Percentiles rank a stretch among this genome's conserved stretches.
Evolutionary conservation across 78 protist genomes (phyloP).

Genomic region (Diacronema lutheri): DNA sequence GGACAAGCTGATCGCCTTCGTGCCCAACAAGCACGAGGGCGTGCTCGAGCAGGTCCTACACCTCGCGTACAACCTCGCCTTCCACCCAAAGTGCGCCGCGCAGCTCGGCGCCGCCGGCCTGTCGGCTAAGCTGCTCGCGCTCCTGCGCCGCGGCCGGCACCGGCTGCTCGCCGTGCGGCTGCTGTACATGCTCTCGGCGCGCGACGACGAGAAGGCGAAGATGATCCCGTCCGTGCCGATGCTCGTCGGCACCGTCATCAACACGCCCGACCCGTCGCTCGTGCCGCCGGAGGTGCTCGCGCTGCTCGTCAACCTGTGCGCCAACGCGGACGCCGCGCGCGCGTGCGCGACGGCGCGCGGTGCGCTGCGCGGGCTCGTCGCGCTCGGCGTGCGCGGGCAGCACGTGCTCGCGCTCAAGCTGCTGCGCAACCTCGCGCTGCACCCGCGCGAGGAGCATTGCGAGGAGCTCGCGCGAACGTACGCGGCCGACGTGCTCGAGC

Average conservation of each 20-base stretch:
- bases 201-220: background rate
- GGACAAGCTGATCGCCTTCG: background rate
- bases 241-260: background rate
- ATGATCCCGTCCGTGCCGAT: background rate
- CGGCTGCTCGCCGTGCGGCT: background rate
- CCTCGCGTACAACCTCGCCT: constrained; percentile 19
- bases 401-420: too few relatives aligned
- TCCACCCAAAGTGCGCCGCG: background rate
- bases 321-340: background rate
- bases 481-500: background rate
- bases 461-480: too few relatives aligned
- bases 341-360: too few relatives aligned
- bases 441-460: too few relatives aligned
- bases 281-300: background rate
- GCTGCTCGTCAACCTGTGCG: background rate
- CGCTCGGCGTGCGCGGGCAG: too few relatives aligned
- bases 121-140: background rate
- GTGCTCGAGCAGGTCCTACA: constrained; percentile 9
- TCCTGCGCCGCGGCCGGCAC: background rate
- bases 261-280: background rate
- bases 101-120: background rate
- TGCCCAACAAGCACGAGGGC: background rate
- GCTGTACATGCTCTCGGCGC: constrained; percentile 18
- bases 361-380: background rate
- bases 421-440: too few relatives aligned